These are phyloP conservation scores for Fusarium tanahbumbuense DNA, from an alignment of 2,329 filamentous ascomycete genomes.

Conservation along the genomic window DNA sequence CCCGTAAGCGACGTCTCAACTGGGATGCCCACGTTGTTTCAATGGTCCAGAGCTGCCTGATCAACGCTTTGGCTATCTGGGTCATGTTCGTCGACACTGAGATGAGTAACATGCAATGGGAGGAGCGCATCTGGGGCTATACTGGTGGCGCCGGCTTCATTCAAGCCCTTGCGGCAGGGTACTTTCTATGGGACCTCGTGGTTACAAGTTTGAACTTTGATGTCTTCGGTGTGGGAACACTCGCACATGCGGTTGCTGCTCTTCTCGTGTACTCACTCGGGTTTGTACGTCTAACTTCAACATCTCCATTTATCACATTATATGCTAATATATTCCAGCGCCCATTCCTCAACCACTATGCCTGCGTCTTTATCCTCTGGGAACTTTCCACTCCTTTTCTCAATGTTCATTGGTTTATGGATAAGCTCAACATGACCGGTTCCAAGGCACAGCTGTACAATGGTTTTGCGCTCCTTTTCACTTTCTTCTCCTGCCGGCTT, in stretches of 20 bases:
- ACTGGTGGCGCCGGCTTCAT: slow-evolving; percentile 77
- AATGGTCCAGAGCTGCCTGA: slow-evolving; percentile 79
- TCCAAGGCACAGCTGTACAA: slow-evolving; percentile 80
- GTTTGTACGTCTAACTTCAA: slow-evolving; percentile 70
- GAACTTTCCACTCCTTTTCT: slow-evolving; percentile 87
- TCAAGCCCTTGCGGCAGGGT: slow-evolving; percentile 80
- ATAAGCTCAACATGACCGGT: slow-evolving; percentile 85
- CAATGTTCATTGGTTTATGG: slow-evolving; percentile 92
- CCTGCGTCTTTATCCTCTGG: slow-evolving; percentile 84
- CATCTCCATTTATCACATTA: neutral
- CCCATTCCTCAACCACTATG: slow-evolving; percentile 88
- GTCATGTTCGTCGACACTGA: slow-evolving; percentile 77
- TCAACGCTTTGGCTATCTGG: slow-evolving; percentile 79
- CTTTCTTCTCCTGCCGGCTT: slow-evolving; percentile 81
- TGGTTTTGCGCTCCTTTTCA: slow-evolving; percentile 75
- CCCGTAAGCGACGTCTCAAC: slow-evolving; percentile 73
- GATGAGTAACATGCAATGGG: slow-evolving; percentile 72
- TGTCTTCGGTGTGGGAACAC: slow-evolving; percentile 80
- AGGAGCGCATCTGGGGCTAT: slow-evolving; percentile 81
- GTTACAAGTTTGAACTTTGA: slow-evolving; percentile 75
- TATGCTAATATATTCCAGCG: slow-evolving; percentile 61
- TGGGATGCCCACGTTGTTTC: slow-evolving; percentile 91
- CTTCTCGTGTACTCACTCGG: slow-evolving; percentile 80
- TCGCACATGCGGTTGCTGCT: slow-evolving; percentile 81
- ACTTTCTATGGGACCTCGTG: slow-evolving; percentile 85